These are phyloP conservation scores for Ochetophila trinervis DNA, from an alignment of 306 rosid genomes.

Conservation along the genomic window DNA sequence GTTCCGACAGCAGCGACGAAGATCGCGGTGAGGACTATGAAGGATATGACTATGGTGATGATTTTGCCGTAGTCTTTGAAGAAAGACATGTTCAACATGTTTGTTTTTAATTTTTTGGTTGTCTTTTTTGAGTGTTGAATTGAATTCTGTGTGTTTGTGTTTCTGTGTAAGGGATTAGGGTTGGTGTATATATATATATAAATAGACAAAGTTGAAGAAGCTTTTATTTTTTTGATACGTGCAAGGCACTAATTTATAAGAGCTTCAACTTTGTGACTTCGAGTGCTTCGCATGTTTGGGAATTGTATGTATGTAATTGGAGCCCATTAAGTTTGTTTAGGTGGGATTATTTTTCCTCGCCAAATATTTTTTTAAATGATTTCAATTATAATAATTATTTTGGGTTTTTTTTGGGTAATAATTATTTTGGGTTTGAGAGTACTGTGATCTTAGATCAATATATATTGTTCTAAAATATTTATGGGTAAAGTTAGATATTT, in stretches of 20 bases:
- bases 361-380: too few species aligned
- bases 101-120: too few species aligned
- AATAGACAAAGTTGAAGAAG: not conserved
- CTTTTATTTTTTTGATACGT: not conserved
- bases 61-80: conserved; percentile 49
- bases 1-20: conserved; percentile 43
- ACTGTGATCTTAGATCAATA: too few species aligned
- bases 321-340: not conserved
- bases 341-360: not conserved
- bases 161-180: conserved; percentile 2
- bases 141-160: not conserved
- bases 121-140: not conserved
- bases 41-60: conserved; percentile 44
- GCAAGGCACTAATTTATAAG: not conserved
- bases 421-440: too few species aligned
- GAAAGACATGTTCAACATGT: conserved; percentile 31
- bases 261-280: not conserved
- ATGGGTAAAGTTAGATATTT: too few species aligned
- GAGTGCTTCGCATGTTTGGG: conserved; percentile 24
- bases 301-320: not conserved
- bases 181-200: not conserved
- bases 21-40: conserved; percentile 44
- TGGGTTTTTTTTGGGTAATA: too few species aligned
- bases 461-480: too few species aligned
- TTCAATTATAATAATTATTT: too few species aligned